Evolutionary conservation across 495 filamentous ascomycete genomes (phyloP), one percentile per base, ranked within the genome.

Genomic region (Penicillium psychrofluorescens): DNA sequence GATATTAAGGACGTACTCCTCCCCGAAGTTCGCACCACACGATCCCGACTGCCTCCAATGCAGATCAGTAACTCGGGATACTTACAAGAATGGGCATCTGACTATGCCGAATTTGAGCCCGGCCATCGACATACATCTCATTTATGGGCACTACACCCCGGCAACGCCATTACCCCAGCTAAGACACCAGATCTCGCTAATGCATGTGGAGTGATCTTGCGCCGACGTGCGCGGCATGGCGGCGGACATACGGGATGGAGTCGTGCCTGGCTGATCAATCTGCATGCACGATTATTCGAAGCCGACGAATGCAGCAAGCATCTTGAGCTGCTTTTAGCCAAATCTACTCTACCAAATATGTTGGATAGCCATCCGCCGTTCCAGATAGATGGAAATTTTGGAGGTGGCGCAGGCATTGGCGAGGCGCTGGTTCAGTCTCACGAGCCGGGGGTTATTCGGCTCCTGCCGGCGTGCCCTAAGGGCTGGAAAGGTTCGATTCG

Each of bases 321-420:
- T 42, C 43, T 72, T 5, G 54, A 68, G 31, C 42, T 45, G 33
- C 56, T 71, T 15, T 45, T 75, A 12, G 50, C 66, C 12, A 51
- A 56, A 9, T 72, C 62, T 8, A 71, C 72, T 0, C 48, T 65
- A 8, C 60, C 54, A 6, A 72, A 71, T 44, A 46, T 74, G 14
- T 54, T 66, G 29, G 69, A 74, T 37, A 69, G 59, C 6, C 65
- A 75, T 43, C 63, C 61, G 6, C 63, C 63, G 31, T 68, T 71
- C 34, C 72, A 77, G 51, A 77, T 78, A 29, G 75, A 78, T 46
- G 75, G 74, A 7, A 77, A 76, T 46, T 76, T 75, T 53, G 75
- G 75, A 1, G 64, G 63, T 16, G 62, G 58, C 4, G 68, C 71
- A 6, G 72, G 64, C 4, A 64, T 79, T 15, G 49, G 68, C 8